These are phyloP conservation scores for Globisporangium radiosum DNA, from an alignment of 352 stramenopile genomes.

Conservation along the genomic window DNA sequence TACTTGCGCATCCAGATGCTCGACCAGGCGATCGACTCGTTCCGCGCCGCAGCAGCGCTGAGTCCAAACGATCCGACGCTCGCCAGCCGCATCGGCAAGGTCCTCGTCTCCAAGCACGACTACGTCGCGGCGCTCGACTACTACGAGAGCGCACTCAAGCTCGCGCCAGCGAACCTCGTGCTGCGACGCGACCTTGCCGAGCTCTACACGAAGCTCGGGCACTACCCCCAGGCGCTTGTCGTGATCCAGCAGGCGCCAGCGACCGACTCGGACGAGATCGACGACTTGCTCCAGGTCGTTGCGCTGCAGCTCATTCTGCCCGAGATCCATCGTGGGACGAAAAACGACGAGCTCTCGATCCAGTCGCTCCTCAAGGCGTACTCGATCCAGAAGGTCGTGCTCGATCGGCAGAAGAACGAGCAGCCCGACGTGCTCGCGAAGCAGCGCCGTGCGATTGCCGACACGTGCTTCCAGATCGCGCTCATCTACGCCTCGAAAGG, in stretches of 20 bases:
- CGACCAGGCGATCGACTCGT: conserved; percentile 80
- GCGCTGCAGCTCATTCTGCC: conserved; percentile 75
- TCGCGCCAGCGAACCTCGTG: conserved; percentile 63
- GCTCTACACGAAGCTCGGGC: conserved; percentile 83
- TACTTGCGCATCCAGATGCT: conserved; percentile 91
- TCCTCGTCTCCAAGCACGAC: conserved; percentile 91
- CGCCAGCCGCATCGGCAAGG: conserved; percentile 82
- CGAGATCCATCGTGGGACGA: conserved; percentile 66
- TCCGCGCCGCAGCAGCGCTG: conserved; percentile 47
- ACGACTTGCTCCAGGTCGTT: conserved; percentile 59
- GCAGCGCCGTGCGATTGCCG: conserved; percentile 64
- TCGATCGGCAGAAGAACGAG: conserved; percentile 76
- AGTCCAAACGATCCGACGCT: conserved; percentile 71
- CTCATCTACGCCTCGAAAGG: conserved; percentile 49
- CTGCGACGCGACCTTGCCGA: conserved; percentile 88
- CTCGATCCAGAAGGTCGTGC: conserved; percentile 80
- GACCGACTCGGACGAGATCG: conserved; percentile 63
- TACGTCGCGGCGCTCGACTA: conserved; percentile 92
- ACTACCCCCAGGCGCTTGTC: conserved; percentile 79
- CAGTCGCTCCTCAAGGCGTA: conserved; percentile 74
- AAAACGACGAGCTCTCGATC: conserved; percentile 68
- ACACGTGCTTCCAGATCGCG: conserved; percentile 83
- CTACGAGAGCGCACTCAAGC: conserved; percentile 87
- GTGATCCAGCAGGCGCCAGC: conserved; percentile 71
- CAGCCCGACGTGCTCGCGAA: conserved; percentile 72